Evolutionary conservation across 2,329 filamentous ascomycete genomes (phyloP), one percentile per base, ranked within the genome.

Genomic region (Aspergillus pseudonomiae): DNA sequence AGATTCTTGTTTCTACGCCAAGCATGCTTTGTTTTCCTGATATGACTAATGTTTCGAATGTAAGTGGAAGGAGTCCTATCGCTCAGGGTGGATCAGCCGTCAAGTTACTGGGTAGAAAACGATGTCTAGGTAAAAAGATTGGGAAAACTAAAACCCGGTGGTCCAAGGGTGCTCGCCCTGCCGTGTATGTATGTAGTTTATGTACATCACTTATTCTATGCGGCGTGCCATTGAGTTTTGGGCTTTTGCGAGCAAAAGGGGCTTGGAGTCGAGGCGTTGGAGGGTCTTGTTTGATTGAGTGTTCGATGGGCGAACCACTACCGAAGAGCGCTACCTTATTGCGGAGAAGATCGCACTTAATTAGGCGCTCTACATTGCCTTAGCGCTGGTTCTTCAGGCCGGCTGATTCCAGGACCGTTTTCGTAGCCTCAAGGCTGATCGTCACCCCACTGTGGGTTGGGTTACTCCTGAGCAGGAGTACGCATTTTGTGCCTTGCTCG

Each of bases 381-480:
- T n/a, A 9, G 39, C 12, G 5, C 10, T 46, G 10, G 7, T 46
- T 46, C n/a, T 24, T 46, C 10, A 28, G 16, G 5, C 4, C 21
- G 3, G 48, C n/a, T 46, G n/a, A 46, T 24, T 19, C 48, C 30
- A 52, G 48, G 30, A 19, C 48, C 48, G 24, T 52, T 52, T 52
- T 19, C 14, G 39, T 30, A 28, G 21, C 28, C 48, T 19, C 24
- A 28, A n/a, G 21, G 26, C 10, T 28, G 48, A 52, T 52, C 48
- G 48, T 30, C 48, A 52, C 43, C 48, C 28, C 48, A 52, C 26
- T 52, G 48, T 52, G 48, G 48, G 48, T 52, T 52, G 48, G 48
- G 48, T 52, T 41, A 2, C 39, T 52, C 48, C 48, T 52, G 19
- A 28, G 28, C 48, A 30, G 48, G 39, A 41, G 39, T 10, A 41